Evolutionary conservation across 768 basidiomycete genomes (phyloP).

Genomic region (Solioccasus polychromus): DNA sequence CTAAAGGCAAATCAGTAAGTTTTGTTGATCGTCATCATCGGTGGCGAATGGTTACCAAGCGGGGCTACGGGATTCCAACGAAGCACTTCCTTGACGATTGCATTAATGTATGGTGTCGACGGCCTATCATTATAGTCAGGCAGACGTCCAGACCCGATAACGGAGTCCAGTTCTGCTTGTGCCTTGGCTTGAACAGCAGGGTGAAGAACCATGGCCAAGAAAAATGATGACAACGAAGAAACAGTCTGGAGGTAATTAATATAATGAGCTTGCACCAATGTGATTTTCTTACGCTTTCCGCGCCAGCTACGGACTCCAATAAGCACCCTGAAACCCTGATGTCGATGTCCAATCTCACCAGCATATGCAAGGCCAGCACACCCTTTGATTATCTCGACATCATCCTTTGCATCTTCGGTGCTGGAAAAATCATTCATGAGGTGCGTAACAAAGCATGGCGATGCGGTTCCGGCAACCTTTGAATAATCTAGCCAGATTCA

Average conservation of each 20-base stretch:
- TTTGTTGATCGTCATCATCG: conserved; percentile 9
- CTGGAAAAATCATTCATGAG: conserved; percentile 21
- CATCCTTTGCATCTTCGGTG: conserved; percentile 10
- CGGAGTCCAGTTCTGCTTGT: conserved; percentile 27
- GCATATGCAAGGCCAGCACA: conserved; percentile 48
- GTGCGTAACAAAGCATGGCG: conserved; percentile 31
- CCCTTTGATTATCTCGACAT: conserved; percentile 37
- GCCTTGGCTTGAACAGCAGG: conserved; percentile 29
- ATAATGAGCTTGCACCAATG: neutral
- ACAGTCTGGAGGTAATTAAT: conserved; percentile 22
- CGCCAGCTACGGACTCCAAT: conserved; percentile 32
- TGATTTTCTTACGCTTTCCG: conserved; percentile 32
- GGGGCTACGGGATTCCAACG: conserved; percentile 34
- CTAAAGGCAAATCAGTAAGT: conserved; percentile 14
- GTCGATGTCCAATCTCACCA: conserved; percentile 26
- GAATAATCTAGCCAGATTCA: neutral
- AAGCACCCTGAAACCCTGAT: conserved; percentile 2
- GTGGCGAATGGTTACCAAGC: conserved; percentile 25
- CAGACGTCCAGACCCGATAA: conserved; percentile 27
- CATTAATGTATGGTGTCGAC: conserved; percentile 26
- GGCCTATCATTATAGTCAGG: conserved; percentile 31
- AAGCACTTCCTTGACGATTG: conserved; percentile 31
- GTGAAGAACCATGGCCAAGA: conserved; percentile 30
- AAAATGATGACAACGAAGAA: conserved; percentile 30
- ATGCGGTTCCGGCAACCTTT: conserved; percentile 25